Conservation (phyloP, 805 yeast species). For the Sugiyamaella valdiviana region DNA sequence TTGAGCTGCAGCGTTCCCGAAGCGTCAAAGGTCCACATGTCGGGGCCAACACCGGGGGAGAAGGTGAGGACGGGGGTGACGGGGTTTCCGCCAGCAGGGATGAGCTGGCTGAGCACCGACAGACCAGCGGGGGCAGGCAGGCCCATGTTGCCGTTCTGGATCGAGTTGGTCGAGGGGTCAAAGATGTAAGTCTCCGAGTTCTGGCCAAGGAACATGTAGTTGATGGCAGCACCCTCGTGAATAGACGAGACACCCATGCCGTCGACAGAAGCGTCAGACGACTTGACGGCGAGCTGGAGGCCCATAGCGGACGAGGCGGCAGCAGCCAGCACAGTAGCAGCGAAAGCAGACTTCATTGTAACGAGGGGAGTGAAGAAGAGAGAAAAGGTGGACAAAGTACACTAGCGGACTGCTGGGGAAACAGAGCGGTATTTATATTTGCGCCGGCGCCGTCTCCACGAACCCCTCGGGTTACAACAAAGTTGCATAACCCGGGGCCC, state of each 20-base stretch:
- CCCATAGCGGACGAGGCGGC: conserved; percentile 20
- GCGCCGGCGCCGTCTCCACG: no score
- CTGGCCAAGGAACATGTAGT: conserved; percentile 34
- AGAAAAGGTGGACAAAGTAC: not conserved
- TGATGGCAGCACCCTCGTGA: conserved; percentile 44
- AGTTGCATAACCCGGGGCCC: no score
- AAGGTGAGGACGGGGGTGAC: conserved; percentile 3
- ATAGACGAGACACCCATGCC: conserved; percentile 29
- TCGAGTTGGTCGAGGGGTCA: conserved; percentile 9
- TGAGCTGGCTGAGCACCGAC: not conserved
- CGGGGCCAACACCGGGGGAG: conserved; percentile 3
- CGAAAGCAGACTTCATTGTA: conserved; percentile 4
- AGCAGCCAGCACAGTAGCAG: conserved; percentile 10
- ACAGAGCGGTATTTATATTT: no score
- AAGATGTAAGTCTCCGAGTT: conserved; percentile 24
- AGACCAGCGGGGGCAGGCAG: conserved; percentile 1
- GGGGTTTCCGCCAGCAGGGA: not conserved
- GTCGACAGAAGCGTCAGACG: conserved; percentile 21
- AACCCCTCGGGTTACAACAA: no score
- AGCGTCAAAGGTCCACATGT: conserved; percentile 10
- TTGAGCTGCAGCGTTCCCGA: conserved; percentile 28
- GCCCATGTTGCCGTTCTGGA: not conserved
- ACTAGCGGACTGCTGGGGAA: no score
- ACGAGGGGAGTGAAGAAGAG: no score
- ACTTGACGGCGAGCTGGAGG: conserved; percentile 3